Percentiles rank a stretch among this genome's conserved stretches.
phyloP scores from a whole-genome alignment of 2,329 filamentous ascomycete genomes.

The Apiospora rasikravindrae region DNA sequence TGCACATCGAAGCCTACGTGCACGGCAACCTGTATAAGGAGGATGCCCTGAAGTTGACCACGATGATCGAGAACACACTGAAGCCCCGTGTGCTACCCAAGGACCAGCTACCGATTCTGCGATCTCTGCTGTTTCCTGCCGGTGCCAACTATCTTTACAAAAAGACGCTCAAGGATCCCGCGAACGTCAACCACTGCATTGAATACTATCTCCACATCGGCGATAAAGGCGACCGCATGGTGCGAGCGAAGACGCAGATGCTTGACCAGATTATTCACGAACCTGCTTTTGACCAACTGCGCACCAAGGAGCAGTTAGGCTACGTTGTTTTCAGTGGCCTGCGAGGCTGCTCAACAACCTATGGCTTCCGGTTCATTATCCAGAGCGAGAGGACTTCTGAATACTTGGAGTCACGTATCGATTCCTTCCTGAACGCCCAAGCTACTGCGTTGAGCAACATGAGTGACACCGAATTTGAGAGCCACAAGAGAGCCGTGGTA shows the following conservation, averaged over 20 bases:
- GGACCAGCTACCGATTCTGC: constrained; percentile 78
- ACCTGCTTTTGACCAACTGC: constrained; percentile 90
- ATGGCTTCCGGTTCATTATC: constrained; percentile 87
- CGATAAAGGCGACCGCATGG: constrained; percentile 67
- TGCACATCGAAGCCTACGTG: constrained; percentile 85
- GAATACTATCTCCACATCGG: constrained; percentile 79
- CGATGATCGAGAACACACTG: constrained; percentile 79
- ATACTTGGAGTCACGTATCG: constrained; percentile 87
- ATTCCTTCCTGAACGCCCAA: constrained; percentile 42
- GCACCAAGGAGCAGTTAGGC: constrained; percentile 96
- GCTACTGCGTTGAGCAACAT: constrained; percentile 44
- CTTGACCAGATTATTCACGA: constrained; percentile 92
- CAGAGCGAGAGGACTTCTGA: constrained; percentile 87
- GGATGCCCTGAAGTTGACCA: constrained; percentile 82
- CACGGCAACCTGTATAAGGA: constrained; percentile 96
- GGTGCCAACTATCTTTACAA: constrained; percentile 86
- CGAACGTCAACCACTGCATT: constrained; percentile 87
- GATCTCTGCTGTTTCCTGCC: constrained; percentile 77
- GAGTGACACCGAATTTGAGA: constrained; percentile 84
- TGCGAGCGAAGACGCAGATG: constrained; percentile 79
- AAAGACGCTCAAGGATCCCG: constrained; percentile 80
- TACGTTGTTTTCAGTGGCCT: constrained; percentile 92
- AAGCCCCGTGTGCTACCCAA: constrained; percentile 75
- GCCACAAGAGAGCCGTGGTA: constrained; percentile 87
- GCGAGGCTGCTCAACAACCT: constrained; percentile 73